Evolutionary conservation across 495 filamentous ascomycete species (phyloP).

Genomic region (Neurospora sp.): DNA sequence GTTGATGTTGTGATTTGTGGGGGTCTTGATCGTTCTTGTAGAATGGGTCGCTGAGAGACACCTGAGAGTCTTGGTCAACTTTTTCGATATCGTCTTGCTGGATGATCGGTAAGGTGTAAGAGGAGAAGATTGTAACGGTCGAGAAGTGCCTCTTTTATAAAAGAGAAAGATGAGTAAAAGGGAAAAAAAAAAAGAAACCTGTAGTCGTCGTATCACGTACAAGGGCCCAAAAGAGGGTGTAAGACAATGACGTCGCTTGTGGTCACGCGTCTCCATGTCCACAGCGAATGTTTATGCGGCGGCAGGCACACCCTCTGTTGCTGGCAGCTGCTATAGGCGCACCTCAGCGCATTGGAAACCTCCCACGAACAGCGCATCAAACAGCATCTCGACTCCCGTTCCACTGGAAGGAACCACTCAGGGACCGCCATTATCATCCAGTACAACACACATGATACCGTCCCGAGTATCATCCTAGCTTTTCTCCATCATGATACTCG

Average conservation of each 20-base stretch:
- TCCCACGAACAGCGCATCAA: neutral
- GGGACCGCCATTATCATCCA: neutral
- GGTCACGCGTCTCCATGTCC: neutral
- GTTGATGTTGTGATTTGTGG: neutral
- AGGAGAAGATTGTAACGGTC: neutral
- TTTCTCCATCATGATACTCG: neutral
- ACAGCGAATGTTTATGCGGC: neutral
- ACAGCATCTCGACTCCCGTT: neutral
- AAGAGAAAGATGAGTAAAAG: neutral
- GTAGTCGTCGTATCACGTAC: neutral
- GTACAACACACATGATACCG: neutral
- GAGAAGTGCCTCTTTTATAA: neutral
- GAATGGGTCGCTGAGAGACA: neutral
- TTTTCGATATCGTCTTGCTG: neutral
- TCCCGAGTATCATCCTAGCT: neutral
- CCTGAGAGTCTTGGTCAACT: neutral
- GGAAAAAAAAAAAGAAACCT: neutral
- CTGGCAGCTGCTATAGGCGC: neutral
- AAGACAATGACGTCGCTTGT: neutral
- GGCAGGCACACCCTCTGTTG: neutral
- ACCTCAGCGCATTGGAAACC: neutral
- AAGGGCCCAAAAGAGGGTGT: neutral
- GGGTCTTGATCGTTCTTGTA: neutral
- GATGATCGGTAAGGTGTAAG: neutral
- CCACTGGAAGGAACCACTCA: neutral